Evolutionary conservation across 2,329 filamentous ascomycete genomes (phyloP).

Genomic region (Cercospora nicotianae): DNA sequence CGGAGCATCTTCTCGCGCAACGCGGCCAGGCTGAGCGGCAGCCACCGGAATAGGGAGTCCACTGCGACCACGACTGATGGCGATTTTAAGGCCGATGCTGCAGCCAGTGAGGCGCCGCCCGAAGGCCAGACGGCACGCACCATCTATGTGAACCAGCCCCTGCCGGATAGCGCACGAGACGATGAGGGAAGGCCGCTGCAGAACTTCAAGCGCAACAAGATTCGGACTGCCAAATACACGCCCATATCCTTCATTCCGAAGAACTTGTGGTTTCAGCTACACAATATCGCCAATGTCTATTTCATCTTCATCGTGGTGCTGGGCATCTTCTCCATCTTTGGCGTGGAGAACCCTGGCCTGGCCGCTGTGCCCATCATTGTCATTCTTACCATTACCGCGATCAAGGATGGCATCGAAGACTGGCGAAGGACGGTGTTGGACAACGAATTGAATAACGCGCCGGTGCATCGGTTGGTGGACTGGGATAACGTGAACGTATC

Average conservation of each 20-base stretch:
- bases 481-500: conserved; percentile 93
- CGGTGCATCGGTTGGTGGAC: conserved; percentile 82
- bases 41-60: conserved; percentile 45
- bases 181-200: conserved; percentile 73
- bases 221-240: conserved; percentile 96
- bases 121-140: conserved; percentile 51
- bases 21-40: conserved; percentile 31
- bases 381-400: conserved; percentile 81
- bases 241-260: conserved; percentile 93
- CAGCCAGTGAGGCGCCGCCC: conserved; percentile 33
- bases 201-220: conserved; percentile 86
- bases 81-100: conserved; percentile 36
- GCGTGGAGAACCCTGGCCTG: conserved; percentile 83
- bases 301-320: conserved; percentile 96
- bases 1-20: conserved; percentile 73
- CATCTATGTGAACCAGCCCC: conserved; percentile 82
- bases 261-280: conserved; percentile 96
- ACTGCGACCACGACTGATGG: conserved; percentile 34
- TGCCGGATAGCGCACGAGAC: conserved; percentile 73
- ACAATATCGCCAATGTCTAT: conserved; percentile 98
- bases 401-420: conserved; percentile 96
- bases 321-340: conserved; percentile 92
- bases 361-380: conserved; percentile 90
- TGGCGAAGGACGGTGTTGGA: conserved; percentile 89
- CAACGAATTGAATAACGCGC: conserved; percentile 92